phyloP scores from a whole-genome alignment of 2,329 filamentous ascomycete species.

The Aspergillus sojae region DNA sequence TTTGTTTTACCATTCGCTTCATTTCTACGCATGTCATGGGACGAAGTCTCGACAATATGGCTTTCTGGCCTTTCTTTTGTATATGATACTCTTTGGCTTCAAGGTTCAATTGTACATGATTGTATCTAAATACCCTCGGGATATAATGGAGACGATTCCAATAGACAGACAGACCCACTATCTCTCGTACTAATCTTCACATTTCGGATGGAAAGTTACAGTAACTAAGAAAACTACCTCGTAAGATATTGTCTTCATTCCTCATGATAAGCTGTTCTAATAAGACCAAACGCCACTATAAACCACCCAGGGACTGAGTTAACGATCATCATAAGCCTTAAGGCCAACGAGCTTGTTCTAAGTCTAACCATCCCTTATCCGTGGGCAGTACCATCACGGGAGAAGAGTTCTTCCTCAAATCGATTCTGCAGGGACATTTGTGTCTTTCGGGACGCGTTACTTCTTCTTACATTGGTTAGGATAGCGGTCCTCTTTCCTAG shows the following conservation, averaged over 20 bases:
- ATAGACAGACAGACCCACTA: background rate
- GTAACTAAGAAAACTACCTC: background rate
- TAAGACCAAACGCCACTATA: conserved; percentile 1
- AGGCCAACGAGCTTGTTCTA: background rate
- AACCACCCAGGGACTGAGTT: background rate
- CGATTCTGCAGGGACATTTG: conserved; percentile 26
- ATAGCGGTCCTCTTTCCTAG: conserved; percentile 73
- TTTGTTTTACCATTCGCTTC: conserved; percentile 3
- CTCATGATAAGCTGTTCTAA: conserved; percentile 8
- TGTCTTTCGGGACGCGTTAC: conserved; percentile 23
- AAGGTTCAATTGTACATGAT: background rate
- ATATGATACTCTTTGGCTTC: background rate
- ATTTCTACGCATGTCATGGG: background rate
- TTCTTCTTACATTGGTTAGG: conserved; percentile 50
- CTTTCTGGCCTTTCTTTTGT: background rate
- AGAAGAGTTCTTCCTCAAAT: conserved; percentile 33
- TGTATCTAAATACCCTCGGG: background rate
- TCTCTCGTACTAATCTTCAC: background rate
- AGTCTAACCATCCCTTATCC: background rate
- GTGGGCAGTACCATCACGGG: conserved; percentile 19
- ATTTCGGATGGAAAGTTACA: too few species aligned
- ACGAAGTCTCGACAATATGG: background rate
- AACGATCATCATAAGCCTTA: background rate
- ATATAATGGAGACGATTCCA: background rate
- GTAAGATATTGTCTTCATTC: conserved; percentile 11